Percentiles rank a stretch among this genome's conserved stretches.
These are phyloP conservation scores for Xylariaceae sp. DNA, from an alignment of 2,329 filamentous ascomycete species.

Conservation along the genomic window DNA sequence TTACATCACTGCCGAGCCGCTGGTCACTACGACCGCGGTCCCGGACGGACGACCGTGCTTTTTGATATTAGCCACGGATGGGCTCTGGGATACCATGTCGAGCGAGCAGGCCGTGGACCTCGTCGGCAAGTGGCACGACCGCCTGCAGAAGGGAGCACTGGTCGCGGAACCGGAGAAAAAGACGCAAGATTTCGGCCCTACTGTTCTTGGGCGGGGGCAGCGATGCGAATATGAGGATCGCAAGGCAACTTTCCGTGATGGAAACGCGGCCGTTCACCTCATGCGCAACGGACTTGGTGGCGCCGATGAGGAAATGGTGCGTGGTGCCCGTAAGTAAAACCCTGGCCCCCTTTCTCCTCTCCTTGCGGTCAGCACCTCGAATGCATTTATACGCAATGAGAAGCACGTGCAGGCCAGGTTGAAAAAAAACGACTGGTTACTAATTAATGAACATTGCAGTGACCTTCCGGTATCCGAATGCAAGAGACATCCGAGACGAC, in stretches of 20 bases:
- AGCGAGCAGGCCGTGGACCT: constrained; percentile 53
- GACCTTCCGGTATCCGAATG: constrained; percentile 65
- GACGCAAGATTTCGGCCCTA: constrained; percentile 22
- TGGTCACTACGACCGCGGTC: constrained; percentile 52
- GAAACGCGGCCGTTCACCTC: constrained; percentile 75
- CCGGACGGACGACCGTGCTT: constrained; percentile 46
- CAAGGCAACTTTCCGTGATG: constrained; percentile 70
- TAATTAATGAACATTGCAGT: constrained; percentile 31
- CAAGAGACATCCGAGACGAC: constrained; percentile 62
- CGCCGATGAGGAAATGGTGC: constrained; percentile 65
- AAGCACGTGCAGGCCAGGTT: background rate
- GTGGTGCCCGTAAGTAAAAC: constrained; percentile 46
- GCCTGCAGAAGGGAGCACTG: constrained; percentile 25
- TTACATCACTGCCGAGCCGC: constrained; percentile 63
- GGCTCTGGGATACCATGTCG: constrained; percentile 58
- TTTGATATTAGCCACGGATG: constrained; percentile 61
- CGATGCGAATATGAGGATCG: constrained; percentile 38
- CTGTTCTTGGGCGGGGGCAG: constrained; percentile 24
- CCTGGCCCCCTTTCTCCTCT: background rate
- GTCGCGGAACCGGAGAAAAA: constrained; percentile 5
- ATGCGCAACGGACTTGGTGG: constrained; percentile 77
- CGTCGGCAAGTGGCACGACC: constrained; percentile 48
- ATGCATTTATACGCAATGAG: too few relatives aligned
- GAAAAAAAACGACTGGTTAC: background rate
- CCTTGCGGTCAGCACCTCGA: background rate